phyloP scores from a whole-genome alignment of 257 asterid species.

The Solanum etuberosum region DNA sequence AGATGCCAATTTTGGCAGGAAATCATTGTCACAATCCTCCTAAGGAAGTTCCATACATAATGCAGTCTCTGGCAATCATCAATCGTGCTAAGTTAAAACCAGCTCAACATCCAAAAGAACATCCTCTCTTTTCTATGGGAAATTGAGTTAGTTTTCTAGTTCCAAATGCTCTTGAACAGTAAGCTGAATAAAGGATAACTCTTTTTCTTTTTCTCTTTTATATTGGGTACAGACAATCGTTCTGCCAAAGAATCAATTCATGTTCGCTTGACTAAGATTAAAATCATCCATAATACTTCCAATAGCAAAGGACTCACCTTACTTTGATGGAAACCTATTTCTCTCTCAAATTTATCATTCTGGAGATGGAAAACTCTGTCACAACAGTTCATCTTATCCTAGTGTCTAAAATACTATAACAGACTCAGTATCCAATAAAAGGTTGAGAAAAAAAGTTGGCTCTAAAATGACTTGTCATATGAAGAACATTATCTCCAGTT shows the following conservation, averaged over 20 bases:
- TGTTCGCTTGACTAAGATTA: not conserved
- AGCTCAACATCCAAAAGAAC: not conserved
- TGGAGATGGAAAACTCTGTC: not conserved
- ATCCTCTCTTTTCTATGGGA: not conserved
- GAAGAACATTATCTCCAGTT: not conserved
- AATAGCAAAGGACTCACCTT: not conserved
- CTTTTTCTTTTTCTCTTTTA: not conserved
- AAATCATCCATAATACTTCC: not conserved
- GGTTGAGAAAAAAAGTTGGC: not conserved
- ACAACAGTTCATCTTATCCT: not conserved
- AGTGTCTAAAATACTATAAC: not conserved
- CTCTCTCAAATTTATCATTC: not conserved
- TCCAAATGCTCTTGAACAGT: not conserved
- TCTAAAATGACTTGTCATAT: not conserved
- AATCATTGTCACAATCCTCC: not conserved
- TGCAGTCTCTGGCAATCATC: not conserved
- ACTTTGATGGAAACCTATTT: not conserved
- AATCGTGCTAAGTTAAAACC: not conserved
- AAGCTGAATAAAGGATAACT: not conserved
- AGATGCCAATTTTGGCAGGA: not conserved
- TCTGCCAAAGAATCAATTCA: not conserved
- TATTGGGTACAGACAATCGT: not conserved
- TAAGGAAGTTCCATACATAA: not conserved
- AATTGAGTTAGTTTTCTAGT: not conserved
- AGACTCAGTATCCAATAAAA: not conserved